Base-by-base conservation (phyloP, 2,329 filamentous ascomycete species). In the Elsinoe necatrix region DNA sequence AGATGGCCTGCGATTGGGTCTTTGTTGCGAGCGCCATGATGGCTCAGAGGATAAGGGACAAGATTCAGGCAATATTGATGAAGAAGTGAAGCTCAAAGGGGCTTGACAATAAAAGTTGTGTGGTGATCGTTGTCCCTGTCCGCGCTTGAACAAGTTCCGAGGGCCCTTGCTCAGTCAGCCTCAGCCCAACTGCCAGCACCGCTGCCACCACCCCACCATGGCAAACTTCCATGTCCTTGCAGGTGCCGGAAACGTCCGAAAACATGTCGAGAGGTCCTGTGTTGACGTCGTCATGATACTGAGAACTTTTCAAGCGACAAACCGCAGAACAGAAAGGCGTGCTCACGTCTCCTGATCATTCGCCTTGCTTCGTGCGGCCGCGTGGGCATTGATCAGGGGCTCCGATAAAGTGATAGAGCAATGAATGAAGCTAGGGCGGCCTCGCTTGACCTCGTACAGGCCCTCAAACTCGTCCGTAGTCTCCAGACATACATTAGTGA, bases 1-100 rank as follows among this genome's bases (percentile, higher is more conserved):
- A 98, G 73, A 98, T 89, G 76, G 91, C 92, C 72, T 92, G 87
- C 75, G 92, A 96, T 78, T 97, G 84, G 71, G 89, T 83, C 80
- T 97, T 98, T 55, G 88, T 86, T 69, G 93, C 93, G 60, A 77
- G 71, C 71, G 78, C 78, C 80, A 83, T 82, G 34, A 34, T 65
- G 59, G 52, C 42, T 14, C 9, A 6, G 25, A 25, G 16, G 18
- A 18, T 11, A 7, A 21, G 34, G 16, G 34, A 25, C 31, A 5
- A n/a, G 45, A 16, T 4, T 20, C 29, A 12, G 23, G 45, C 8
- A 29, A 11, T 20, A 9, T 20, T 21, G 42, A 39, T 54, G 37
- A 20, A 47, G 23, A 16, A 23, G 29, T 90, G 34, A 12, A 25
- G 14, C 61, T 88, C 88, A 48, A 87, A 52, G 48, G 48, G 48